Evolutionary conservation across 345 rosid species (phyloP).

Genomic region (Arabidopsis arenosa): DNA sequence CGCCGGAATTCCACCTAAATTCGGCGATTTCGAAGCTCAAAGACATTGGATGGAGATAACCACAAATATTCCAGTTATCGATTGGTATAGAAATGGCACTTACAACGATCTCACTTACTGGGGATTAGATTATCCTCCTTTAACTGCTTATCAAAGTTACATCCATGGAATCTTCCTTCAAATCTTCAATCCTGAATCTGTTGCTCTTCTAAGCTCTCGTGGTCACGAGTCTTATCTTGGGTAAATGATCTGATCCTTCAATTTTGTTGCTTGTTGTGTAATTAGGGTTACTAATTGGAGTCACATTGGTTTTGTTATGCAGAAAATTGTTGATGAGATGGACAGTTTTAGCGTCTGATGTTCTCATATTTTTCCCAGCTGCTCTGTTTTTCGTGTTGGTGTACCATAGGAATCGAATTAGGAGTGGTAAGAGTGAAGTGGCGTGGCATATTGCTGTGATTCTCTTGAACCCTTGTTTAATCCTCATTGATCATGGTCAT

Average conservation of each 20-base stretch:
- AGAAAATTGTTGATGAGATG: constrained; percentile 92
- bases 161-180: constrained; percentile 73
- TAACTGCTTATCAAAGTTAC: constrained; percentile 95
- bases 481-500: constrained; percentile 94
- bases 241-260: constrained; percentile 43
- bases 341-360: constrained; percentile 88
- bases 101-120: constrained; percentile 79
- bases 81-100: constrained; percentile 79
- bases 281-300: constrained; percentile 2
- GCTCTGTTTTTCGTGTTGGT: constrained; percentile 66
- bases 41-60: constrained; percentile 99
- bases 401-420: constrained; percentile 43
- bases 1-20: constrained; percentile 76
- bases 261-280: neutral
- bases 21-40: constrained; percentile 95
- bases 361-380: constrained; percentile 80
- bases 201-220: constrained; percentile 67
- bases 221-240: constrained; percentile 85
- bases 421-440: constrained; percentile 49
- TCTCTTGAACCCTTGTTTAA: constrained; percentile 79
- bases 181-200: constrained; percentile 67
- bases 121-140: constrained; percentile 99
- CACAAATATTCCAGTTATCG: constrained; percentile 61
- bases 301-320: constrained; percentile 43
- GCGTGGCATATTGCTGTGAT: constrained; percentile 77